phyloP scores from a whole-genome alignment of 1,284 basidiomycete genomes.

The Jaminaea rosea region DNA sequence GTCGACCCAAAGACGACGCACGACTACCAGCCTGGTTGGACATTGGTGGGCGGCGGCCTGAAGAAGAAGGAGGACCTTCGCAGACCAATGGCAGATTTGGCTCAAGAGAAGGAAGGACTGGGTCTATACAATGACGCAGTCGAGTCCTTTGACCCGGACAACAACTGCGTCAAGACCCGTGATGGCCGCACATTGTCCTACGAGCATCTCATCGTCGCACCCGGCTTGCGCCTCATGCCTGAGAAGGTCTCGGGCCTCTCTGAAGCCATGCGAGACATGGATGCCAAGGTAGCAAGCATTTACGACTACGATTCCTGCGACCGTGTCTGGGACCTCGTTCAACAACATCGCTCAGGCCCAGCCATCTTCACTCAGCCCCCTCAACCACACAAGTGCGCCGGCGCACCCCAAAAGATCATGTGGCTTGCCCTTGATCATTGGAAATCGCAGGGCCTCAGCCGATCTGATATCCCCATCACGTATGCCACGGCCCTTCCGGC shows the following conservation, averaged over 20 bases:
- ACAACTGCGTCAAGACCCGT: slow-evolving; percentile 63
- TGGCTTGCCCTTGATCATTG: slow-evolving; percentile 41
- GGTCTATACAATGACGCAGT: slow-evolving; percentile 1
- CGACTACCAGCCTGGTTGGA: slow-evolving; percentile 56
- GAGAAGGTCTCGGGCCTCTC: slow-evolving; percentile 67
- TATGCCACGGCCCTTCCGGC: slow-evolving; percentile 81
- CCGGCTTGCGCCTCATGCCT: slow-evolving; percentile 72
- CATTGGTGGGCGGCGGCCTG: slow-evolving; percentile 80
- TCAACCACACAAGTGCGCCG: slow-evolving; percentile 90
- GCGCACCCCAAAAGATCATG: slow-evolving; percentile 55
- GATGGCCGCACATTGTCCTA: slow-evolving; percentile 68
- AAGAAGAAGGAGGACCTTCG: slow-evolving; percentile 60
- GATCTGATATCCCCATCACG: slow-evolving; percentile 51
- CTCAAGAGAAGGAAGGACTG: slow-evolving; percentile 1
- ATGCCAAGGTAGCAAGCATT: slow-evolving; percentile 80
- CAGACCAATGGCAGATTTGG: slow-evolving; percentile 53
- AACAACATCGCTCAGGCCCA: slow-evolving; percentile 65
- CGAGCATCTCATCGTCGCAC: slow-evolving; percentile 78
- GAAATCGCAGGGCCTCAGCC: slow-evolving; percentile 20
- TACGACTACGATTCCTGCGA: slow-evolving; percentile 54
- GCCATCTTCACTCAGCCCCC: slow-evolving; percentile 94
- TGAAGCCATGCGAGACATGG: slow-evolving; percentile 66
- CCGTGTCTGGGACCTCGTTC: slow-evolving; percentile 32
- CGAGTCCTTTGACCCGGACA: slow-evolving; percentile 49
- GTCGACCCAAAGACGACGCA: slow-evolving; percentile 35